Conservation (phyloP, 495 filamentous ascomycete genomes). For the Massariosphaeria phaeospora region DNA sequence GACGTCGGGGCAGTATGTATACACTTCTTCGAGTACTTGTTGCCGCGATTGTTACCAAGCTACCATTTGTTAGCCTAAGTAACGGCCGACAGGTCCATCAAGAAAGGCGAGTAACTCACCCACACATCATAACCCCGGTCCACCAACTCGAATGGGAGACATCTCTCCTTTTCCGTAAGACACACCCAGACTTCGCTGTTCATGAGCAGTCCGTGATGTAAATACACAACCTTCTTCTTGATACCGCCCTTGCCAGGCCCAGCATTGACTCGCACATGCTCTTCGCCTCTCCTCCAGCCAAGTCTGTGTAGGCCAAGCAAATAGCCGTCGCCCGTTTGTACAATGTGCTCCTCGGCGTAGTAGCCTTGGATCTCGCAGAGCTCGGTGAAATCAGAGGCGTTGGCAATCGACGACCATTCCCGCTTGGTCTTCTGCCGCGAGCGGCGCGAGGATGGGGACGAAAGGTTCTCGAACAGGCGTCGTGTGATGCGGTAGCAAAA, state of each 20-base stretch:
- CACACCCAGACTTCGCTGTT: conserved; percentile 99
- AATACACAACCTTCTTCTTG: conserved; percentile 82
- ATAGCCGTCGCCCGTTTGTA: conserved; percentile 92
- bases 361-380: conserved; percentile 85
- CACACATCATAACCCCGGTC: conserved; percentile 95
- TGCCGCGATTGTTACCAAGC: conserved; percentile 94
- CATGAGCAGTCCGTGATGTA: conserved; percentile 96
- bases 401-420: conserved; percentile 49
- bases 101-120: conserved; percentile 48
- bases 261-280: conserved; percentile 65
- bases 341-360: conserved; percentile 89
- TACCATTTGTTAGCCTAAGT: conserved; percentile 33
- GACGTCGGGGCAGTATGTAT: conserved; percentile 65
- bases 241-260: conserved; percentile 55
- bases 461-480: conserved; percentile 72
- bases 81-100: neutral
- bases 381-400: conserved; percentile 84
- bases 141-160: conserved; percentile 81
- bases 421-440: conserved; percentile 55
- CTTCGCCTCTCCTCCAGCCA: conserved; percentile 74
- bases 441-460: conserved; percentile 60
- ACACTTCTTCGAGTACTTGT: conserved; percentile 97
- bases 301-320: conserved; percentile 85
- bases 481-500: conserved; percentile 81
- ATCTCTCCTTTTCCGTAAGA: conserved; percentile 76